These are phyloP conservation scores for Ustilago lituana DNA, from an alignment of 1,284 basidiomycete genomes.

Conservation along the genomic window DNA sequence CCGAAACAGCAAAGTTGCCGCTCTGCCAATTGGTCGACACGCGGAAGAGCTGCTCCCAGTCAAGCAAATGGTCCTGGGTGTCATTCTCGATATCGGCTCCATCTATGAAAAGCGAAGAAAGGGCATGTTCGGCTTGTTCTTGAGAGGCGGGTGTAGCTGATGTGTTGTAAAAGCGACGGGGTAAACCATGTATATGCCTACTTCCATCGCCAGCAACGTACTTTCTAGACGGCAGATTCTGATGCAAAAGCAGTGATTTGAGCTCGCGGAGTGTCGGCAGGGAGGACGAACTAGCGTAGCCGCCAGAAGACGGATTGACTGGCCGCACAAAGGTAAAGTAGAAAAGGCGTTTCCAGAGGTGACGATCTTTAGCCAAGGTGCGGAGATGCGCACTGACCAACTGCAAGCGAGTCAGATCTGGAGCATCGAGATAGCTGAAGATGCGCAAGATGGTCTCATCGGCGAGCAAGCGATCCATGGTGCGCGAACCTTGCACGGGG, in stretches of 20 bases:
- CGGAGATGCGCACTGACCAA: constrained; percentile 21
- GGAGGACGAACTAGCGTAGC: not conserved
- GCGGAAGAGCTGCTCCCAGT: constrained; percentile 45
- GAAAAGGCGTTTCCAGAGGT: constrained; percentile 45
- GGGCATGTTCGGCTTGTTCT: not conserved
- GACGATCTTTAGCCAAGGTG: constrained; percentile 36
- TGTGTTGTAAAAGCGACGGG: constrained; percentile 17
- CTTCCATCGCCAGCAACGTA: constrained; percentile 16
- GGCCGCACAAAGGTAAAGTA: constrained; percentile 32
- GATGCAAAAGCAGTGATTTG: constrained; percentile 34
- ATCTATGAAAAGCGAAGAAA: not conserved
- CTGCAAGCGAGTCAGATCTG: constrained; percentile 26
- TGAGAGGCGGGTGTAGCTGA: not conserved
- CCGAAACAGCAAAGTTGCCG: constrained; percentile 38
- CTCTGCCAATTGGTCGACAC: constrained; percentile 47
- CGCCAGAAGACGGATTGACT: not conserved
- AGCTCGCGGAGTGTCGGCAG: constrained; percentile 40
- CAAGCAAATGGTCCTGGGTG: constrained; percentile 16
- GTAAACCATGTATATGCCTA: constrained; percentile 16
- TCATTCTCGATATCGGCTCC: not conserved
- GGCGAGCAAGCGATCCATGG: constrained; percentile 21
- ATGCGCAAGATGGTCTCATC: constrained; percentile 38
- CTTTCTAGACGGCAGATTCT: constrained; percentile 19
- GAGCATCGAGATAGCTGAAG: constrained; percentile 26
- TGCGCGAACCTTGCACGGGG: not conserved